These are phyloP conservation scores for Rhizophora mangle DNA, from an alignment of 345 rosid genomes.

Conservation along the genomic window DNA sequence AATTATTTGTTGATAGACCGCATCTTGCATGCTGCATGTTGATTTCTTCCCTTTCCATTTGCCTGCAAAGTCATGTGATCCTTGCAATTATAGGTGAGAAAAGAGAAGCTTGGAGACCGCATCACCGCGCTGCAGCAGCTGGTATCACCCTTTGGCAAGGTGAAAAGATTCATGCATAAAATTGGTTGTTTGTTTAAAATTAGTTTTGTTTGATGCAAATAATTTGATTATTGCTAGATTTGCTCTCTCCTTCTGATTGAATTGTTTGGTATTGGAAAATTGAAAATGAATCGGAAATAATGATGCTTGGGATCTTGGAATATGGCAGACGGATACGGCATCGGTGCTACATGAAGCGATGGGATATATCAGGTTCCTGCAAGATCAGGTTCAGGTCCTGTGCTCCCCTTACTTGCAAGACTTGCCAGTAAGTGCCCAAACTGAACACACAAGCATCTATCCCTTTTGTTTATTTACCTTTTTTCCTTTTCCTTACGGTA, in stretches of 20 bases:
- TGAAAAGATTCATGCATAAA: conserved; percentile 1
- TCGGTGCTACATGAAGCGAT: conserved; percentile 93
- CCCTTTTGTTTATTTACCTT: not conserved
- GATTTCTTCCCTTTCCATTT: not conserved
- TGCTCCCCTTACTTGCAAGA: conserved; percentile 74
- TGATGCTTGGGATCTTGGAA: conserved; percentile 13
- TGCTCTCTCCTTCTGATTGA: no score
- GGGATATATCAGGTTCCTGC: conserved; percentile 93
- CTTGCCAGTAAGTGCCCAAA: conserved; percentile 30
- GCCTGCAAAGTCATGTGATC: not conserved
- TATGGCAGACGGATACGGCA: conserved; percentile 84
- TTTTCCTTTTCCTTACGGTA: not conserved
- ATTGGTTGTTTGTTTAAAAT: not conserved
- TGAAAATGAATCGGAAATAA: not conserved
- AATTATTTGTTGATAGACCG: no score
- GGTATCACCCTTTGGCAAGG: conserved; percentile 96
- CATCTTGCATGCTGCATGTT: not conserved
- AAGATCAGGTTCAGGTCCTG: conserved; percentile 87
- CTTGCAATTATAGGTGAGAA: conserved; percentile 37
- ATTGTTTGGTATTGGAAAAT: not conserved
- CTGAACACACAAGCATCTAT: not conserved
- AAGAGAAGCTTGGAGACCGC: conserved; percentile 78
- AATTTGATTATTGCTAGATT: not conserved
- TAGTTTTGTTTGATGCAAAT: not conserved
- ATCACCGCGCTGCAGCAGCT: conserved; percentile 73